phyloP scores from a whole-genome alignment of 805 yeast species.

The Teunomyces tritomae region DNA sequence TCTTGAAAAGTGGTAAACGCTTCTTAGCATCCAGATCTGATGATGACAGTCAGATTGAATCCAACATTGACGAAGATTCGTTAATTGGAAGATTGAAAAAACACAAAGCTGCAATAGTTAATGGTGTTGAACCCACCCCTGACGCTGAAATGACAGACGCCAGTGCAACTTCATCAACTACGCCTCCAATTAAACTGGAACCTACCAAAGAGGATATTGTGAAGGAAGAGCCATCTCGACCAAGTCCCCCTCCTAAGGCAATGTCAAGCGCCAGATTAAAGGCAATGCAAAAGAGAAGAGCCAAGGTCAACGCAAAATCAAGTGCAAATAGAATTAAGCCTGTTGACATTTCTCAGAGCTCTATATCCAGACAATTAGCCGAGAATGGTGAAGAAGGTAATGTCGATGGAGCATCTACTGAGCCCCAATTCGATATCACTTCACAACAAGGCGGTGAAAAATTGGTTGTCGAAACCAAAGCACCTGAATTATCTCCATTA shows the following conservation, averaged over 20 bases:
- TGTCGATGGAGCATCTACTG: constrained; percentile 1
- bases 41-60: constrained; percentile 24
- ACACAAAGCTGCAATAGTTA: constrained; percentile 44
- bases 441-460: constrained; percentile 78
- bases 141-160: constrained; percentile 6
- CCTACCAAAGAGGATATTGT: background rate
- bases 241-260: constrained; percentile 22
- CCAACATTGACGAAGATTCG: constrained; percentile 38
- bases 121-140: constrained; percentile 13
- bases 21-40: constrained; percentile 53
- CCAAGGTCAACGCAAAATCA: constrained; percentile 65
- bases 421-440: constrained; percentile 59
- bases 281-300: constrained; percentile 92
- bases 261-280: constrained; percentile 72
- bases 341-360: constrained; percentile 69
- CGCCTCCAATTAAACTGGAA: constrained; percentile 16
- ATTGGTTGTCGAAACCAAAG: constrained; percentile 78
- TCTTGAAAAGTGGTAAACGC: constrained; percentile 50
- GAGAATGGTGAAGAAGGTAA: constrained; percentile 34
- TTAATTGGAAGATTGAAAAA: constrained; percentile 48
- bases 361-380: constrained; percentile 56
- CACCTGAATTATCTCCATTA: constrained; percentile 61
- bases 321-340: constrained; percentile 44
- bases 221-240: constrained; percentile 2
- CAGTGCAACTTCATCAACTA: constrained; percentile 15